Percentiles rank a stretch among this genome's conserved stretches.
These are phyloP conservation scores for Pseudoneurospora amorphoporcata DNA, from an alignment of 495 filamentous ascomycete species.

Conservation along the genomic window DNA sequence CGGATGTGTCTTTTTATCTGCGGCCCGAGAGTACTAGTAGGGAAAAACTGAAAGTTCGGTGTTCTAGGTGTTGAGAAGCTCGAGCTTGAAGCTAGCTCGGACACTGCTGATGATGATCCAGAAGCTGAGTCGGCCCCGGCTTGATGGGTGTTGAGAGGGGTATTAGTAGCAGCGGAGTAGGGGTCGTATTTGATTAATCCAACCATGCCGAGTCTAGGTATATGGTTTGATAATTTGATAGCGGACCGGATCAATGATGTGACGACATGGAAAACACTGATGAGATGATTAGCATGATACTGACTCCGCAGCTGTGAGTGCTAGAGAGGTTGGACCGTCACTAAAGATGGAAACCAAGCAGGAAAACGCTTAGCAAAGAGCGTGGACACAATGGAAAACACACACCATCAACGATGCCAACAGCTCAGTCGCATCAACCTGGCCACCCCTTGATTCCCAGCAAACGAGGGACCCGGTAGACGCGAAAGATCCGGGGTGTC, in stretches of 20 bases:
- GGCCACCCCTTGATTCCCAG: background rate
- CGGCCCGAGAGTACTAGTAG: background rate
- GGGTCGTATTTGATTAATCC: background rate
- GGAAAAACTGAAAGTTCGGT: background rate
- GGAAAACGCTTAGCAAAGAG: background rate
- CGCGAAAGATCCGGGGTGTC: background rate
- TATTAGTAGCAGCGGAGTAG: background rate
- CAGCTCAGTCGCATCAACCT: background rate
- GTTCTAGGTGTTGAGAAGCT: background rate
- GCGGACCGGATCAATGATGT: background rate
- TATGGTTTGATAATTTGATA: background rate
- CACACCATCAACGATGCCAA: background rate
- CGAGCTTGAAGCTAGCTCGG: background rate
- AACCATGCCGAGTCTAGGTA: background rate
- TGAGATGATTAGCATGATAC: background rate
- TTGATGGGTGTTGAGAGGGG: background rate
- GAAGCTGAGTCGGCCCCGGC: background rate
- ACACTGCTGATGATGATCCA: background rate
- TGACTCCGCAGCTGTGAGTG: background rate
- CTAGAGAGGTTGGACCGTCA: background rate
- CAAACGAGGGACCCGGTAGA: background rate
- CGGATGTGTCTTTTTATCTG: background rate
- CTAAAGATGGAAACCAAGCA: background rate
- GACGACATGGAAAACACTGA: background rate
- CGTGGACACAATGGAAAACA: background rate